Evolutionary conservation across 768 basidiomycete species (phyloP).

Genomic region (Sporobolomyces roseus): DNA sequence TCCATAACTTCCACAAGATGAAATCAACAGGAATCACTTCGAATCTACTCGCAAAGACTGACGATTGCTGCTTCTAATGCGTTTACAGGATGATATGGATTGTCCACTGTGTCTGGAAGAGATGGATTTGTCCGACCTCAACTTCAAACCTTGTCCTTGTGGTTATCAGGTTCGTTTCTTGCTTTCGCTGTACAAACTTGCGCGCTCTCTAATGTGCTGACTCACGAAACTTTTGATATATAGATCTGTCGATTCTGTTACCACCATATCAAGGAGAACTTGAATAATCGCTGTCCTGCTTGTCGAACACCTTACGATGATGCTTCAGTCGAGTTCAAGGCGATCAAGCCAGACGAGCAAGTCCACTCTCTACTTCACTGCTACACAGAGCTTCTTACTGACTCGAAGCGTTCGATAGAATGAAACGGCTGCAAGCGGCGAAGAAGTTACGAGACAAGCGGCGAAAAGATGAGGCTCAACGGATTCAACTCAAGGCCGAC

Average conservation of each 20-base stretch:
- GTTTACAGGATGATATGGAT: slow-evolving; percentile 82
- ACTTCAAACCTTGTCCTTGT: slow-evolving; percentile 98
- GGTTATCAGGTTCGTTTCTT: slow-evolving; percentile 76
- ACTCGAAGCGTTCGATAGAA: slow-evolving; percentile 54
- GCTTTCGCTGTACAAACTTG: not conserved
- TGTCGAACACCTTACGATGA: slow-evolving; percentile 90
- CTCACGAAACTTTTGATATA: not conserved
- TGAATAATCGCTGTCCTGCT: slow-evolving; percentile 93
- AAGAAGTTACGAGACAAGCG: slow-evolving; percentile 93
- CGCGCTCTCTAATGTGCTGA: not conserved
- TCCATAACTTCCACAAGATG: not conserved
- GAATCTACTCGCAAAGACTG: not conserved
- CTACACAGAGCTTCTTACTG: not conserved
- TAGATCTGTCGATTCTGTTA: slow-evolving; percentile 99
- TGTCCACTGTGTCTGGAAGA: slow-evolving; percentile 97
- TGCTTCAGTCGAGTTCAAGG: slow-evolving; percentile 88
- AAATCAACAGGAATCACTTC: not conserved
- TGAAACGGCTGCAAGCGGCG: slow-evolving; percentile 81
- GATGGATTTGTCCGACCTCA: slow-evolving; percentile 97
- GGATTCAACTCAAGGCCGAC: slow-evolving; percentile 79
- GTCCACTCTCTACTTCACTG: slow-evolving; percentile 47
- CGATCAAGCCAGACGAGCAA: slow-evolving; percentile 91
- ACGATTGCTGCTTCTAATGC: not conserved
- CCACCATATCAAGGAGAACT: slow-evolving; percentile 94
- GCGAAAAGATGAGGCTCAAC: slow-evolving; percentile 84